Base-by-base conservation (phyloP, 345 rosid genomes). In the Garcia nutans region DNA sequence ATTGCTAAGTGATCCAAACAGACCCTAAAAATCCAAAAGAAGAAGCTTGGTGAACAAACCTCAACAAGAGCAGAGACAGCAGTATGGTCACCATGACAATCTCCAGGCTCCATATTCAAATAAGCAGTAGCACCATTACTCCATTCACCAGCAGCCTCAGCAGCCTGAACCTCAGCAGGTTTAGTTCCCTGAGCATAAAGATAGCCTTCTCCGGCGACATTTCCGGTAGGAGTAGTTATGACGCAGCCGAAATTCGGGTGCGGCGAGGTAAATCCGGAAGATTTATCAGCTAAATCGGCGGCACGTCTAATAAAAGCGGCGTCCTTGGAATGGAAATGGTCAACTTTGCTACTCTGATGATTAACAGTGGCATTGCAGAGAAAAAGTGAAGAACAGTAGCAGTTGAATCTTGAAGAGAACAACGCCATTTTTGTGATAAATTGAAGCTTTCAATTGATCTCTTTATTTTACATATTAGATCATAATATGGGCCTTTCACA, bases 161-260 rank as follows among this genome's bases (percentile, higher is more conserved):
- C 90, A 2, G 96, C 99, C 64, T 67, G 82, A 6, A 88, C 76
- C 85, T 95, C 96, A 0, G 98, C 98, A 0, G 99, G 91, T 73
- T 86, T 89, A 52, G 98, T 89, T 8, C 99, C 99, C 83, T 95
- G 93, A 0, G 94, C 98, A 74, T 93, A 95, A 4, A 93, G 80
- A 65, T 81, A 91, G 2, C 97, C 97, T 82, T 95, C 97, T 23
- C 98, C 97, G 58, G 86, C 91, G 65, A 93, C 84, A 58, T 79
- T 83, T 1, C 89, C 92, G 8, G 85, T 16, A 10, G 85, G 68
- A 15, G 90, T 84, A 59, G 87, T 83, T 45, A 91, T 86, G 31
- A 96, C 86, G 77, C 98, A 96, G 19, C 99, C 99, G 79, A 91
- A 92, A 73, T 93, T 93, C 22, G 97, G 96, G 76, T 96, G 99